phyloP scores from a whole-genome alignment of 495 filamentous ascomycete species.

The Astrothelium macrocarpum region DNA sequence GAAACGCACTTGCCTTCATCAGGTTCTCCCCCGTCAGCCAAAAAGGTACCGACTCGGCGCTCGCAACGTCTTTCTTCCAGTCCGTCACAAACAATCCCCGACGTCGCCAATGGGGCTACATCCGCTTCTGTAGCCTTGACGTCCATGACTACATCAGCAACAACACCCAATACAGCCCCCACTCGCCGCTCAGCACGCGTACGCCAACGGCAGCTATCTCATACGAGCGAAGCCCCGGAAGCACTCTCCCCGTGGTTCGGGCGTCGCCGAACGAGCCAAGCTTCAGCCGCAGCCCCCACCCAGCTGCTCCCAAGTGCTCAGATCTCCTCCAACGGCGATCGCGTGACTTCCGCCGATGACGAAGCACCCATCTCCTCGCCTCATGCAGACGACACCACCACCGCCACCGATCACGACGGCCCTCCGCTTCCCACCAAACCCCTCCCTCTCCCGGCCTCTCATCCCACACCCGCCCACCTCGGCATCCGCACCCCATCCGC shows the following conservation, averaged over 20 bases:
- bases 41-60: neutral
- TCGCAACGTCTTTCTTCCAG: neutral
- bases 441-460: neutral
- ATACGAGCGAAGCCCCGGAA: constrained; percentile 20
- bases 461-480: constrained; percentile 12
- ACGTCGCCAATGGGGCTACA: neutral
- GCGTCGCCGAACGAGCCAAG: constrained; percentile 16
- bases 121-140: neutral
- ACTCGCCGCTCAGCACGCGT: neutral
- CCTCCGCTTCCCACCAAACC: too few species aligned
- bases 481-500: constrained; percentile 53
- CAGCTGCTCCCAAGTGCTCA: neutral
- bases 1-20: neutral
- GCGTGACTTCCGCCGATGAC: neutral
- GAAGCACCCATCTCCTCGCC: neutral
- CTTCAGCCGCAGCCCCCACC: neutral
- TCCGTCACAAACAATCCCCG: neutral
- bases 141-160: neutral
- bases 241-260: constrained; percentile 28
- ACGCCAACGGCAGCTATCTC: neutral
- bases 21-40: neutral
- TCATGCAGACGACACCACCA: neutral
- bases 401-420: neutral
- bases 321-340: neutral
- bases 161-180: neutral